Evolutionary conservation across 2,329 filamentous ascomycete species (phyloP).

Genomic region (Trichoderma simmonsii): DNA sequence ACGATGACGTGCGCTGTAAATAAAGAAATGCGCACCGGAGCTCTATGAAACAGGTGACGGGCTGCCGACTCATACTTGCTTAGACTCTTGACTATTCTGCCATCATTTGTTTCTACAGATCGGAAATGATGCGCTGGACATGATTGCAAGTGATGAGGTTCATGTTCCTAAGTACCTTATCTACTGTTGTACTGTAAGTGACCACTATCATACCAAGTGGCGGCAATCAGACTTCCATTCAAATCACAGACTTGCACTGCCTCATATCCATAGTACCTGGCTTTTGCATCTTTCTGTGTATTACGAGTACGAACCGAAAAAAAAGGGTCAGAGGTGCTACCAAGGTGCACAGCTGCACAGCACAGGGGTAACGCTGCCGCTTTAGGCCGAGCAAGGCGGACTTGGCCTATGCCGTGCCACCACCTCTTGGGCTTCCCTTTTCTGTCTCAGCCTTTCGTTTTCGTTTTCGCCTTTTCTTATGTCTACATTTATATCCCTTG

Average conservation of each 20-base stretch:
- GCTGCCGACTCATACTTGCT: background rate
- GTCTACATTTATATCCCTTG: background rate
- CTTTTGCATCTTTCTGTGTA: background rate
- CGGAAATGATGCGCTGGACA: background rate
- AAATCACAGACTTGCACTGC: background rate
- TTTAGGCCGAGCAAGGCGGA: background rate
- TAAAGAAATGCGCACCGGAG: background rate
- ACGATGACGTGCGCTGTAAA: slow-evolving; percentile 2
- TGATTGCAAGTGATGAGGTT: background rate
- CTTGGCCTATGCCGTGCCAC: background rate
- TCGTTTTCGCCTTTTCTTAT: slow-evolving; percentile 3
- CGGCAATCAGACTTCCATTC: background rate
- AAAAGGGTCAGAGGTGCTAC: background rate
- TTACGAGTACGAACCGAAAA: background rate
- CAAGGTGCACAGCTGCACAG: background rate
- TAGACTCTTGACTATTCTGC: background rate
- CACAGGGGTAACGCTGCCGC: background rate
- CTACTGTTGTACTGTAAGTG: background rate
- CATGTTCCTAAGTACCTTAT: background rate
- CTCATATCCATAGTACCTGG: background rate
- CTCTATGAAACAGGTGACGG: background rate
- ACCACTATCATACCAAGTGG: background rate
- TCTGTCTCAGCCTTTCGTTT: background rate
- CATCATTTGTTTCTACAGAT: background rate
- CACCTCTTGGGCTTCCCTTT: background rate